Percentiles rank a stretch among this genome's conserved stretches.
Conservation (phyloP, 208 protist genomes). For the Endotrypanum monterogeii region DNA sequence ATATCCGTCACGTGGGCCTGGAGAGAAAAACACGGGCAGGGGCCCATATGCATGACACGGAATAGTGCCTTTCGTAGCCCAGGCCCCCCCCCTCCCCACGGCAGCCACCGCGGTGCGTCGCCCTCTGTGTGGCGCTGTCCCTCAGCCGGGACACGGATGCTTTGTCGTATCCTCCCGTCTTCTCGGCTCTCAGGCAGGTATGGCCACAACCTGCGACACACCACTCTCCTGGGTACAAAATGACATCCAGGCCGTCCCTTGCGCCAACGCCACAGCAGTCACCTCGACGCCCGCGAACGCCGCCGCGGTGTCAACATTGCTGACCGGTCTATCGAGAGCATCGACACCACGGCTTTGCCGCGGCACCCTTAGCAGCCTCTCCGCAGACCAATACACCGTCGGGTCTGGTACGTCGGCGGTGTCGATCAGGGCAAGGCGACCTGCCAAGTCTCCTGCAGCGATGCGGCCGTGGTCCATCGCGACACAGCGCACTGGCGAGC, state of each 20-base stretch:
- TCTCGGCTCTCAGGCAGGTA: conserved; percentile 28
- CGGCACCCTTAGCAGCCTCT: conserved; percentile 33
- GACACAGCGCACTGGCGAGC: conserved; percentile 43
- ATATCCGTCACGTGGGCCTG: not conserved
- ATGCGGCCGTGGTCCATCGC: conserved; percentile 32
- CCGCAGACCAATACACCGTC: conserved; percentile 49
- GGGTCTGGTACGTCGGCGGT: conserved; percentile 46
- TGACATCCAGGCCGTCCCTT: conserved; percentile 47
- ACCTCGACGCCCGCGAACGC: conserved; percentile 32
- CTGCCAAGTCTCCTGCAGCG: conserved; percentile 51
- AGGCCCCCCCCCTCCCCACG: not conserved
- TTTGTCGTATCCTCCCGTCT: not conserved
- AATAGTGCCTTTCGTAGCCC: not conserved
- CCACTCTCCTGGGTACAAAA: conserved; percentile 31
- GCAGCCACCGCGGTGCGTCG: not conserved
- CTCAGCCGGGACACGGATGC: not conserved
- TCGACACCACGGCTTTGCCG: conserved; percentile 1
- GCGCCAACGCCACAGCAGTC: conserved; percentile 32
- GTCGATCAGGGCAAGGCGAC: conserved; percentile 52
- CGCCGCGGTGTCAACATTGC: not conserved
- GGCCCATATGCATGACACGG: too few species aligned
- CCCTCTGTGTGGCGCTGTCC: not conserved
- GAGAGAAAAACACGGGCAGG: not conserved
- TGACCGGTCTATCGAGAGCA: not conserved
- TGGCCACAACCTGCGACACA: conserved; percentile 43